Base-by-base conservation (phyloP, 225 moss, liverwort and hornwort genomes). In the Pseudoscleropodium purum region DNA sequence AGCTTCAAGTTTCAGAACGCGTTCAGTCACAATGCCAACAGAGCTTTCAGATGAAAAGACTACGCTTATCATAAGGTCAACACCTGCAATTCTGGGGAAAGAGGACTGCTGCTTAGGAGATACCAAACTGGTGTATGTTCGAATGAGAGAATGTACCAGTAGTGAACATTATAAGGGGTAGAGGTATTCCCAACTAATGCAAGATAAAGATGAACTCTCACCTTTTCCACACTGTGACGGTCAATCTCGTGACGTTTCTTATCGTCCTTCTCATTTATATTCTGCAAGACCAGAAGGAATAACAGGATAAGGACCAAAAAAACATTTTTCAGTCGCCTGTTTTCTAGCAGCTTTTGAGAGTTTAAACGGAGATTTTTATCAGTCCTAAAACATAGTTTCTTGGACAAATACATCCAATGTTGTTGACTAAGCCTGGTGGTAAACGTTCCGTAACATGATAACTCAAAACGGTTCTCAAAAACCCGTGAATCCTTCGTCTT, bases 221-320 rank as follows among this genome's bases (percentile, higher is more conserved):
- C 96, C 93, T 91, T 93, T 87, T 97, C 92, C 57, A 99, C 97
- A 10, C 88, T 91, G 84, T 97, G 96, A n/a, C 97, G 93, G 52
- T 96, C 93, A 79, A 99, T 87, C 89, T 99, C 99, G 86, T 97
- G 96, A 65, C 96, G 95, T 78, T 96, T 97, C 88, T 78, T 85
- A 16, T 87, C 89, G 89, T 95, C 94, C 79, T 82, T 87, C 92
- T 97, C 96, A 66, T 96, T 96, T 7, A 86, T n/a, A 81, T 95
- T 96, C 97, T 97, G 94, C 86, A 77, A 78, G 24, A 49, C 11
- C 29, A 65, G 51, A 68, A 68, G 15, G 19, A 49, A 15, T 1
- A 84, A 39, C 45, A 88, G n/a, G 63, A 69, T 36, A 61, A 90
- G 62, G 62, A 25, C 64, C 63, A 45, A 33, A 45, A 36, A 65